Evolutionary conservation across 495 filamentous ascomycete genomes (phyloP).

Genomic region (Podospora didyma): DNA sequence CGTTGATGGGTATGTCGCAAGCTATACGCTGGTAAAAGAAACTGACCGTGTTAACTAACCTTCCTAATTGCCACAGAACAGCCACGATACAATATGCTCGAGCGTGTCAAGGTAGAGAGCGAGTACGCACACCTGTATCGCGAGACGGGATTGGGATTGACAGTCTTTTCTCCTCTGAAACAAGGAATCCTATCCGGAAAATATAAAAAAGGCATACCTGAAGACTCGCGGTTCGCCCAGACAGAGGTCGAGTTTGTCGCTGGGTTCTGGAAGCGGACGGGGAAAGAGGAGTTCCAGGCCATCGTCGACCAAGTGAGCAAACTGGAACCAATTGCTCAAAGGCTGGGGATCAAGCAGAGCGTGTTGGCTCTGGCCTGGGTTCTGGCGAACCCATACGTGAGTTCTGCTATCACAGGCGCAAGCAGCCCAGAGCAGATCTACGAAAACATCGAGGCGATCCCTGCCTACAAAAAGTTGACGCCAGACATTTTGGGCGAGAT

Average conservation of each 20-base stretch:
- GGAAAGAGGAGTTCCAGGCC: slow-evolving; percentile 42
- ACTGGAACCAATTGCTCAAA: slow-evolving; percentile 61
- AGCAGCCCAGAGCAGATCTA: slow-evolving; percentile 67
- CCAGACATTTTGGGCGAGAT: slow-evolving; percentile 67
- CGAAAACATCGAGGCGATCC: slow-evolving; percentile 63
- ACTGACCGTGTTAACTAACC: background rate
- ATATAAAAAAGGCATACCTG: slow-evolving; percentile 66
- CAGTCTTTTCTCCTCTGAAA: slow-evolving; percentile 68
- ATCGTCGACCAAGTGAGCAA: slow-evolving; percentile 42
- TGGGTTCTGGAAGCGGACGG: slow-evolving; percentile 40
- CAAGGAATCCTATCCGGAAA: slow-evolving; percentile 76
- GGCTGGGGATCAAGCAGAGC: slow-evolving; percentile 60
- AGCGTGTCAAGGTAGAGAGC: slow-evolving; percentile 53
- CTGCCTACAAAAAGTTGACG: slow-evolving; percentile 58
- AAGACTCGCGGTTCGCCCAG: slow-evolving; percentile 50
- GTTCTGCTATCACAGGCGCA: slow-evolving; percentile 73
- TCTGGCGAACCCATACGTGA: slow-evolving; percentile 70
- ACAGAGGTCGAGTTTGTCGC: slow-evolving; percentile 45
- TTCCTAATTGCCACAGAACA: slow-evolving; percentile 36
- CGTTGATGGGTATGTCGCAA: slow-evolving; percentile 36
- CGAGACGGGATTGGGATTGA: slow-evolving; percentile 64
- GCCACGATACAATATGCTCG: slow-evolving; percentile 55
- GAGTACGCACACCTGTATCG: slow-evolving; percentile 61
- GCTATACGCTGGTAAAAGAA: background rate
- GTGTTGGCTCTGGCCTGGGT: slow-evolving; percentile 76